Evolutionary conservation across 1,139 yeast species (phyloP), one percentile per base, ranked within the genome.

Genomic region (Saccharomyces hybrid): DNA sequence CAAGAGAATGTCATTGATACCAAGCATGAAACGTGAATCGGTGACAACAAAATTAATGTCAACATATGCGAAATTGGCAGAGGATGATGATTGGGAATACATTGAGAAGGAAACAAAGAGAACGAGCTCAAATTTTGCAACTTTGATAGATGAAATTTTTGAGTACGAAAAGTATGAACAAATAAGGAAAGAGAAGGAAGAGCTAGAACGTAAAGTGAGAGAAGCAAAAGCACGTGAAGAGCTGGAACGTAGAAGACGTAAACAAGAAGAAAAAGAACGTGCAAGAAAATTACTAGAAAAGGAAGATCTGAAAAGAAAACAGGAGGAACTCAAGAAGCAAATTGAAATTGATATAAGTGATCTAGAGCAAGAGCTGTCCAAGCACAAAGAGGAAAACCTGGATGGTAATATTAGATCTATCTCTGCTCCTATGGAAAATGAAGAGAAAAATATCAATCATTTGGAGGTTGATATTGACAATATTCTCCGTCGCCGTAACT

Each of bases 51-150:
- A 82, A 61, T 71, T 84, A 58, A 75, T 84, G 56, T 78, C 87
- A 1, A 80, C 86, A 0, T 84, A 84, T 66, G 86, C 89, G 46
- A 83, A 81, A 64, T 72, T 84, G 59, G 76, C 86, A 1, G 79
- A 80, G 53, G 86, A 83, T 56, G 74, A 78, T 48, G 88, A 82
- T 57, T 81, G 88, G 83, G 86, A 83, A 63, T 81, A 81, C 62
- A 80, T 84, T 73, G 88, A 84, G 62, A 82, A 81, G 63, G 88
- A 83, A 68, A 83, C 89, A 16, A 84, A 81, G 71, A 78, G 93
- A 70, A 84, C 90, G 1, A 82, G 88, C 38, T 84, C 88, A 11
- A 86, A 87, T 55, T 86, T 86, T 73, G 93, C 90, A 9, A 79
- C 86, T 4, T 74, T 86, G 50, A 84, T 89, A 75, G 91, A 86